Conservation (phyloP, 225 moss, liverwort and hornwort species). For the Rhytidiadelphus loreus region DNA sequence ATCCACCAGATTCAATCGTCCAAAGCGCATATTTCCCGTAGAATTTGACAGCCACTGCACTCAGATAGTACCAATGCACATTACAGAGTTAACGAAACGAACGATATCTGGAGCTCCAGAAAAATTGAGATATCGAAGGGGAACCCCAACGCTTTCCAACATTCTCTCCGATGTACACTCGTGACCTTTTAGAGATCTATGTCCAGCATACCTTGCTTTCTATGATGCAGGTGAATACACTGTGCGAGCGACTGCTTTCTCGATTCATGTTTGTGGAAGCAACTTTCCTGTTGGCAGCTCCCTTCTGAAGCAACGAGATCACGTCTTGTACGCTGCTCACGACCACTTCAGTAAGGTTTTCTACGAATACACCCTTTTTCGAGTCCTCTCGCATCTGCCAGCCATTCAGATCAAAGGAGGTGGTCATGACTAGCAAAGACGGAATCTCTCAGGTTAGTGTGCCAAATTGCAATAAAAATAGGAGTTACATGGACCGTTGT, state of each 20-base stretch:
- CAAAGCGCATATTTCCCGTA: conserved; percentile 31
- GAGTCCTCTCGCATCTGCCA: conserved; percentile 43
- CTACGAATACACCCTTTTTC: conserved; percentile 48
- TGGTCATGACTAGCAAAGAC: background rate
- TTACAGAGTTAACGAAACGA: background rate
- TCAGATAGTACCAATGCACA: background rate
- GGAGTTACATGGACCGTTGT: background rate
- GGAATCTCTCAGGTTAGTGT: background rate
- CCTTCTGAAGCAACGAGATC: conserved; percentile 29
- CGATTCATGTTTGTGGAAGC: conserved; percentile 52
- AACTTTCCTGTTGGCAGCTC: conserved; percentile 46
- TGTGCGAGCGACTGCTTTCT: conserved; percentile 54
- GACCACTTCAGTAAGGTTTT: conserved; percentile 32
- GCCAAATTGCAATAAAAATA: background rate
- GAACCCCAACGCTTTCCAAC: background rate
- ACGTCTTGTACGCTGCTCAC: conserved; percentile 36
- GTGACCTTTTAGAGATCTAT: too few species aligned
- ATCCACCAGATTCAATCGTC: conserved; percentile 51
- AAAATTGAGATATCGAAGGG: background rate
- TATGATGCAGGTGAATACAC: conserved; percentile 45
- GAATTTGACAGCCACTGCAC: conserved; percentile 35
- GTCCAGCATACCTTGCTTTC: conserved; percentile 33
- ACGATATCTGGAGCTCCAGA: background rate
- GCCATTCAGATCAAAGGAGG: background rate
- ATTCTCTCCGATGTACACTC: background rate